Evolutionary conservation across 2,329 filamentous ascomycete genomes (phyloP).

Genomic region (Aspergillus tanneri): DNA sequence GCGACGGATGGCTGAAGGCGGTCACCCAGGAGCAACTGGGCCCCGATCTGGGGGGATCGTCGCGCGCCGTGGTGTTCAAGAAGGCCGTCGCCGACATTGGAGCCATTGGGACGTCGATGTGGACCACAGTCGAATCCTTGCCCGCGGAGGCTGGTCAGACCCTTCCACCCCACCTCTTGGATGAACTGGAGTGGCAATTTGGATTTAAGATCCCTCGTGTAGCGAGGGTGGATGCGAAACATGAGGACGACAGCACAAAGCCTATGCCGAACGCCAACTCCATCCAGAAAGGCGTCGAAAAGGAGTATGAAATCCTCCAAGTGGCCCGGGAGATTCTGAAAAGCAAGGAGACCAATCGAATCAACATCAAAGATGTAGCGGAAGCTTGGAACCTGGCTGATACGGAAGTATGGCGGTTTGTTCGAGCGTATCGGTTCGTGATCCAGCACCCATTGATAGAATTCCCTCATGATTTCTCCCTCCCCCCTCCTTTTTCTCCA

Average conservation of each 20-base stretch:
- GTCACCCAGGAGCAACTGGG: conserved; percentile 70
- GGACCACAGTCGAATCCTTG: conserved; percentile 71
- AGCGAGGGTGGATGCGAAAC: conserved; percentile 40
- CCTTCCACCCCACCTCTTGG: conserved; percentile 50
- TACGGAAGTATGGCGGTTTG: conserved; percentile 64
- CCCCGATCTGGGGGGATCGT: conserved; percentile 59
- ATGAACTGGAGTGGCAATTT: conserved; percentile 85
- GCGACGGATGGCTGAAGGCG: conserved; percentile 75
- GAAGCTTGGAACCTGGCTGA: conserved; percentile 62
- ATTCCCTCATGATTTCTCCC: too few relatives aligned
- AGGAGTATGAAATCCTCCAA: conserved; percentile 51
- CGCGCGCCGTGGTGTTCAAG: conserved; percentile 74
- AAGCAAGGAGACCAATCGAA: conserved; percentile 37
- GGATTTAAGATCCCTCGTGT: conserved; percentile 73
- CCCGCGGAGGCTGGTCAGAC: conserved; percentile 50
- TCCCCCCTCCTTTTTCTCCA: not conserved
- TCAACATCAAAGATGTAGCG: conserved; percentile 45
- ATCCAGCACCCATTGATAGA: too few relatives aligned
- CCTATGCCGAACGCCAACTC: conserved; percentile 39
- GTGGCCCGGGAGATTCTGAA: conserved; percentile 50
- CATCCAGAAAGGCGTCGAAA: conserved; percentile 37
- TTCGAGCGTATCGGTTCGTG: conserved; percentile 54
- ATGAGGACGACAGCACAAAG: conserved; percentile 34
- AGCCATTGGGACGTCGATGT: conserved; percentile 66
- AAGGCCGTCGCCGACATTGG: conserved; percentile 72